Base-by-base conservation (phyloP, 768 basidiomycete genomes). In the Lepiota brunneoincarnata region DNA sequence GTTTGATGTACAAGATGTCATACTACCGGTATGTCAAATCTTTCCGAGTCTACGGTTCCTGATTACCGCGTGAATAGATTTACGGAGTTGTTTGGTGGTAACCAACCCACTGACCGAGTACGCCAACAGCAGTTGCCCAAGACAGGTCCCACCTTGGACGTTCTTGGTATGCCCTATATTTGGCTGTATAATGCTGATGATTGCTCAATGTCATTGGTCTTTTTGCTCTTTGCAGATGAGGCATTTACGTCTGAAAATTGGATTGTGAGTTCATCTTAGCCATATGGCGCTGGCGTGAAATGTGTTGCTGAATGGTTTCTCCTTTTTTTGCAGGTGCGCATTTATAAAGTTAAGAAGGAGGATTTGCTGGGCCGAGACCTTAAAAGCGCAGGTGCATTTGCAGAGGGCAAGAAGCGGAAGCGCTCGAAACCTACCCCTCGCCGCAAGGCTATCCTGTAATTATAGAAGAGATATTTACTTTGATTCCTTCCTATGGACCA, bases 201-300 rank as follows among this genome's bases (percentile, higher is more conserved):
- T 38, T 42, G 49, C 39, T 39, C 23, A 24, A 21, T 18, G 24
- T 39, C 15, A 54, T 20, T 51, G 37, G 17, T 20, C 42, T 48
- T 41, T 28, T 46, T 49, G 51, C 42, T 46, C 37, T 36, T 39
- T 60, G n/a, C 58, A 92, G 93, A 99, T 58, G 97, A 99, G 71
- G 97, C 96, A 6, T 99, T 95, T 76, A 99, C 97, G 1, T 92
- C 93, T 6, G 97, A 99, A 75, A 99, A 99, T 72, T 99, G 97
- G 97, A 96, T 99, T 60, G 96, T 93, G 64, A 70, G 85, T 76
- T 38, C 38, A 23, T 39, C 23, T 6, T 34, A 24, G 34, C n/a
- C n/a, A n/a, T n/a, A n/a, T n/a, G n/a, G n/a, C 6, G 21, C 34
- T 28, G 51, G 28, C 49, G 18, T 47, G 52, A n/a, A 26, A 28